Conservation (phyloP, 148 eudicot species). For the Amaranthus hypochondriacus region DNA sequence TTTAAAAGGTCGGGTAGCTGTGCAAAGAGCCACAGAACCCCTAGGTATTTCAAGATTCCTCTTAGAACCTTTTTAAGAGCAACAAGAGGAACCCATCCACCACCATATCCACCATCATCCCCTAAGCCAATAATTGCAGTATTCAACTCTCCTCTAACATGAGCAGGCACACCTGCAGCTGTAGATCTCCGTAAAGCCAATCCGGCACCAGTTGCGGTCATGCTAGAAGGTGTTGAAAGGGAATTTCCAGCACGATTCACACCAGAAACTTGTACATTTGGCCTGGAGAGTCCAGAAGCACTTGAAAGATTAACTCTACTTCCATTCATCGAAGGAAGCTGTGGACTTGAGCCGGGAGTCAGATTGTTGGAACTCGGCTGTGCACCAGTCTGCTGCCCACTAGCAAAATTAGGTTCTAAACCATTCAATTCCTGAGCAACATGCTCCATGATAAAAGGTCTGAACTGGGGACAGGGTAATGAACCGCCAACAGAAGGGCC, state of each 20-base stretch:
- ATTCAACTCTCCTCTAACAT: conserved; percentile 92
- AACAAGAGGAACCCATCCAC: conserved; percentile 99
- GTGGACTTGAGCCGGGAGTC: conserved; percentile 45
- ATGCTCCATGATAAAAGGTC: conserved; percentile 99
- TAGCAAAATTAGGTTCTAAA: conserved; percentile 71
- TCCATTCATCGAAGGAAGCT: conserved; percentile 41
- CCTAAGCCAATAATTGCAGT: conserved; percentile 98
- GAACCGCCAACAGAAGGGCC: conserved; percentile 95
- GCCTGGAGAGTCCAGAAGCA: conserved; percentile 48
- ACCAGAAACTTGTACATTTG: conserved; percentile 52
- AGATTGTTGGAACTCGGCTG: conserved; percentile 39
- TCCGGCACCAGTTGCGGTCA: conserved; percentile 44
- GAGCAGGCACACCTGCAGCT: conserved; percentile 85
- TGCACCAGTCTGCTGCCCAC: conserved; percentile 62
- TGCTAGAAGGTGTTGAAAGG: conserved; percentile 49
- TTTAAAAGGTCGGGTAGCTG: conserved; percentile 93
- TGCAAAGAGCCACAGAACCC: conserved; percentile 97
- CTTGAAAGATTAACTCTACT: conserved; percentile 50
- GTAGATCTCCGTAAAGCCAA: conserved; percentile 68
- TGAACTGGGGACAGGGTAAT: conserved; percentile 95
- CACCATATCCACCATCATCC: conserved; percentile 99
- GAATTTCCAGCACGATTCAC: conserved; percentile 61
- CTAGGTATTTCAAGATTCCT: conserved; percentile 92
- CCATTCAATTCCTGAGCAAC: conserved; percentile 99
- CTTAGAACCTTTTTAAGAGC: conserved; percentile 97